Evolutionary conservation across 2,329 filamentous ascomycete species (phyloP).

Genomic region (Helminthosporium solani): DNA sequence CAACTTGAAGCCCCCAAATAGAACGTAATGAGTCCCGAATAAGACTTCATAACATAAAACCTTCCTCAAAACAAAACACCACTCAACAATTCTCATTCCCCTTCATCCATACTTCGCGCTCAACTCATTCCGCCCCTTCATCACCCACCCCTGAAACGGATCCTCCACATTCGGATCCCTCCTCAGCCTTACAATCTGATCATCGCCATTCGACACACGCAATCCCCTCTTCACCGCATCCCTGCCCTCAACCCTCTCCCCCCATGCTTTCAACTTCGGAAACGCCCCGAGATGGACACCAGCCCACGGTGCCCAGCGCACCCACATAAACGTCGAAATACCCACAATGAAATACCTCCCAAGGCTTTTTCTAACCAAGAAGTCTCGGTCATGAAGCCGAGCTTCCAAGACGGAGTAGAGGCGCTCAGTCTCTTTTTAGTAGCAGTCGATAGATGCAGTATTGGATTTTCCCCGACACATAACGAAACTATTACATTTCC

Average conservation of each 20-base stretch:
- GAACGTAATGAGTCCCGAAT: no score
- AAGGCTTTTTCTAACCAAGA: constrained; percentile 60
- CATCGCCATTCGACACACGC: constrained; percentile 22
- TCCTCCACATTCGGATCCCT: constrained; percentile 22
- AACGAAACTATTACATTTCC: constrained; percentile 61
- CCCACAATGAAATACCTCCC: constrained; percentile 64
- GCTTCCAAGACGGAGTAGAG: constrained; percentile 74
- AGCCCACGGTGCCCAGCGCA: constrained; percentile 58
- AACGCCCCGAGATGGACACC: constrained; percentile 69
- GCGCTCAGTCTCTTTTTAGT: constrained; percentile 77
- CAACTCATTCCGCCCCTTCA: constrained; percentile 22
- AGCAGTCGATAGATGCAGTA: constrained; percentile 75
- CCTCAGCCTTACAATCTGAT: constrained; percentile 27
- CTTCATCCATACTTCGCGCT: constrained; percentile 13
- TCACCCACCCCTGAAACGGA: constrained; percentile 27
- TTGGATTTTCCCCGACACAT: constrained; percentile 74
- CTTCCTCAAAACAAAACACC: no score
- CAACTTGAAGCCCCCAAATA: no score
- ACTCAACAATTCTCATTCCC: neutral
- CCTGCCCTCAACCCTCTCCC: constrained; percentile 39
- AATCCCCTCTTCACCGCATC: constrained; percentile 59
- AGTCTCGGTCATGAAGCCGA: constrained; percentile 58
- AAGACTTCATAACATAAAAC: no score
- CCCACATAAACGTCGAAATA: constrained; percentile 74
- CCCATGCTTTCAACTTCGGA: constrained; percentile 55